A percentile compares a stretch with the other conserved stretches of the same genome.
phyloP scores from a whole-genome alignment of 2,329 filamentous ascomycete genomes.

The Achaetomium macrosporum region DNA sequence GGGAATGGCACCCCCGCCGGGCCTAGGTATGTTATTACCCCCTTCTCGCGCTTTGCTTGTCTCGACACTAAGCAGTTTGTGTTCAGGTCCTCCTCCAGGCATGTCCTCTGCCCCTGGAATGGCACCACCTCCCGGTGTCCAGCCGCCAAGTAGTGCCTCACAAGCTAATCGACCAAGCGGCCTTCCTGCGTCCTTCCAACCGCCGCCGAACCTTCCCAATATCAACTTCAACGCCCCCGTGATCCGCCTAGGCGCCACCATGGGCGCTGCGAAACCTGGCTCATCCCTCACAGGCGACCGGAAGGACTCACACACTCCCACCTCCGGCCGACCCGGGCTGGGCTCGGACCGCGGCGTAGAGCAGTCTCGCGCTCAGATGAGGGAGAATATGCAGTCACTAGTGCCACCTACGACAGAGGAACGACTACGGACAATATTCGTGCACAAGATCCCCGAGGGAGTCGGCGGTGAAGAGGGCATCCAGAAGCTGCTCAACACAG shows the following conservation, averaged over 20 bases:
- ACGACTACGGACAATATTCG: constrained; percentile 83
- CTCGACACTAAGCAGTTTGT: constrained; percentile 12
- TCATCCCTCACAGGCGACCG: constrained; percentile 36
- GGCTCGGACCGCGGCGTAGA: constrained; percentile 63
- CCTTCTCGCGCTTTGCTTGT: background rate
- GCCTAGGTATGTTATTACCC: constrained; percentile 61
- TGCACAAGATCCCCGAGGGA: constrained; percentile 78
- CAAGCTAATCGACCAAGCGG: constrained; percentile 75
- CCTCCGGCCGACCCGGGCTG: constrained; percentile 41
- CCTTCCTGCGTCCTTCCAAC: constrained; percentile 78
- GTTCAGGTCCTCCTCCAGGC: constrained; percentile 66
- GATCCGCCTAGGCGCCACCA: constrained; percentile 74
- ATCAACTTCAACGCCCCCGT: constrained; percentile 98
- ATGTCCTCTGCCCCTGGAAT: constrained; percentile 77
- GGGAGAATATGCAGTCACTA: constrained; percentile 65
- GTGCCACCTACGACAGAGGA: constrained; percentile 85
- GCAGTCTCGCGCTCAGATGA: constrained; percentile 58
- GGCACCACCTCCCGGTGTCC: constrained; percentile 69
- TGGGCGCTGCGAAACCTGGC: constrained; percentile 56
- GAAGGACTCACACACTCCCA: constrained; percentile 41
- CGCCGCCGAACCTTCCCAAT: constrained; percentile 86
- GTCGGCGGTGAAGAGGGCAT: constrained; percentile 70
- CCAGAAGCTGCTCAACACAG: constrained; percentile 70
- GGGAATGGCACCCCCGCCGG: constrained; percentile 71
- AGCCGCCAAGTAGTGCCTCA: constrained; percentile 60